Evolutionary conservation across 164 flowering plant species (phyloP), one percentile per base, ranked within the genome.

Genomic region (Akebia trifoliata): DNA sequence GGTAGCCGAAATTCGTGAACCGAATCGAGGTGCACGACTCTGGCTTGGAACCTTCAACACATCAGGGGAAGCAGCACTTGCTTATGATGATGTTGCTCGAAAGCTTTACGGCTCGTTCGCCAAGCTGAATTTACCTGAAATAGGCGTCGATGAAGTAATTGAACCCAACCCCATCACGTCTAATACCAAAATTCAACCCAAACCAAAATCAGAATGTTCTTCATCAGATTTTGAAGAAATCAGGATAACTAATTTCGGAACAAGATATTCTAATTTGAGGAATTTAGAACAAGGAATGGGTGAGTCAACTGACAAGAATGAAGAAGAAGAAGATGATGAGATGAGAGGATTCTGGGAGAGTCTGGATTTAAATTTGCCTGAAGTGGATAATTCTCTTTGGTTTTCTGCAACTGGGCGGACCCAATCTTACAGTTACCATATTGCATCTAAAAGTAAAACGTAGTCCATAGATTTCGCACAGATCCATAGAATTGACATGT

Each of bases 1-100:
- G 91, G 91, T 82, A 35, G 83, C 91, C 4, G 87, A 84, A 44
- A 84, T 84, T 31, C 78, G 90, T 0, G 87, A 82, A 29, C 87
- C 87, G 6, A 82, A 84, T 44, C 81, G 81, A 8, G 91, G 91
- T 0, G 78, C 82, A 0, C 74, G 85, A 6, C 81, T 82, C 50
- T 82, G 87, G 91, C 70, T 84, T 0, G 85, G 91, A 0, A 84
- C 91, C 3, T 84, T 80, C 54, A 80, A 77, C 50, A 76, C 85
- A 47, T 71, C 87, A 26, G 50, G 52, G 21, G 87, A 78, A 8
- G 91, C 87, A 8, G 87, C 87, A 7, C 1, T 82, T 30, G 87
- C 84, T 22, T 82, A 82, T 49, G 89, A 85, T 37, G 63, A 68
- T 6, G 82, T 83, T 22, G 83, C 90, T 8, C 71, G 76, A 2